Conservation (phyloP, 805 yeast species). For the Kodamaea kaohsiungensis region DNA sequence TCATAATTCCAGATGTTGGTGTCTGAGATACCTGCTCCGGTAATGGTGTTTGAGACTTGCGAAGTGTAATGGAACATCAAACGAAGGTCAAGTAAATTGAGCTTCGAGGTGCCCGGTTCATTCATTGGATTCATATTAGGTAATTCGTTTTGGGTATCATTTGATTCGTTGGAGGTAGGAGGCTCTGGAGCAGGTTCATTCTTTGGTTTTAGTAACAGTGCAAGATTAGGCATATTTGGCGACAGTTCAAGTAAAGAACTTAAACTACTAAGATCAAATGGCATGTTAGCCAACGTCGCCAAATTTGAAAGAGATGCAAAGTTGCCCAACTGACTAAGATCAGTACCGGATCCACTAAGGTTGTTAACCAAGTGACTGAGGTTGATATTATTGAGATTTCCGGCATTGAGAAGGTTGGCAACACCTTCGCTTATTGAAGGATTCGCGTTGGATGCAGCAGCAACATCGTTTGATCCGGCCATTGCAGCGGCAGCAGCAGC, state of each 20-base stretch:
- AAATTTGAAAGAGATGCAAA: slow-evolving; percentile 40
- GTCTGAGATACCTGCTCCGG: slow-evolving; percentile 88
- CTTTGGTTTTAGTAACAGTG: neutral
- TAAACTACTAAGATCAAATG: slow-evolving; percentile 39
- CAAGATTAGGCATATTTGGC: neutral
- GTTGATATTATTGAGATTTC: slow-evolving; percentile 43
- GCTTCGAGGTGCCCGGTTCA: slow-evolving; percentile 16
- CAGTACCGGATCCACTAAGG: slow-evolving; percentile 36
- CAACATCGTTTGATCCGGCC: slow-evolving; percentile 5
- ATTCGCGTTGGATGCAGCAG: neutral
- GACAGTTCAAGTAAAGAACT: neutral
- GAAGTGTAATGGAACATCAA: slow-evolving; percentile 87
- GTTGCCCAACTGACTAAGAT: slow-evolving; percentile 36
- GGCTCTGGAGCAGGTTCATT: neutral
- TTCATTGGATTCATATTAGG: slow-evolving; percentile 19
- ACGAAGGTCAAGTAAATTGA: slow-evolving; percentile 75
- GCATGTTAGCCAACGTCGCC: slow-evolving; percentile 45
- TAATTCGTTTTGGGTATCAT: slow-evolving; percentile 19
- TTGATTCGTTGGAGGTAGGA: neutral
- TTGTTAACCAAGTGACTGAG: slow-evolving; percentile 44
- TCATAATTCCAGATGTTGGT: slow-evolving; percentile 84
- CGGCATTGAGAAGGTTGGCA: slow-evolving; percentile 23
- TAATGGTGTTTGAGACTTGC: slow-evolving; percentile 81
- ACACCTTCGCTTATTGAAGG: neutral
- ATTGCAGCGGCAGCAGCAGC: slow-evolving; percentile 10